A percentile compares a stretch with the other conserved stretches of the same genome.
phyloP scores from a whole-genome alignment of 2,329 filamentous ascomycete genomes.

The Bretziella fagacearum region DNA sequence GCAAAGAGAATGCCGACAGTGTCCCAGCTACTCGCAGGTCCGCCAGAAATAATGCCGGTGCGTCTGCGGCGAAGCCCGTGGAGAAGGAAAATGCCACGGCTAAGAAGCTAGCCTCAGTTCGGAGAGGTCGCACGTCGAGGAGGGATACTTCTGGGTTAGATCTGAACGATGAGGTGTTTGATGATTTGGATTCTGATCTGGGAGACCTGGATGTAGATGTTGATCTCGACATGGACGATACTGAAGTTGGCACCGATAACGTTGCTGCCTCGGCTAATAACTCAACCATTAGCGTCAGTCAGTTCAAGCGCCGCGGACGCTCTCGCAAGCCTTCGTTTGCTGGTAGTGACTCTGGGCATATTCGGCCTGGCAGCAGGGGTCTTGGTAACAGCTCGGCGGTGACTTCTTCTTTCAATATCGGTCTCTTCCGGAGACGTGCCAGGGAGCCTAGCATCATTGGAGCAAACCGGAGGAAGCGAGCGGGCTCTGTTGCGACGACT shows the following conservation, averaged over 20 bases:
- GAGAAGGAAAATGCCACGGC: not conserved
- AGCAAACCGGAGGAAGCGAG: conserved; percentile 28
- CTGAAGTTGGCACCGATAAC: not conserved
- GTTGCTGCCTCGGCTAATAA: conserved; percentile 24
- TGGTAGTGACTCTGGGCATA: conserved; percentile 33
- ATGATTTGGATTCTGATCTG: conserved; percentile 23
- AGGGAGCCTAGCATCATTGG: conserved; percentile 46
- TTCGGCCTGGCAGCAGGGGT: conserved; percentile 35
- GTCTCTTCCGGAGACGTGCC: conserved; percentile 37
- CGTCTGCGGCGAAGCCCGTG: not conserved
- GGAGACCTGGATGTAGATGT: conserved; percentile 23
- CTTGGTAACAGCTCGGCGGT: conserved; percentile 29
- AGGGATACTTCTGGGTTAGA: conserved; percentile 33
- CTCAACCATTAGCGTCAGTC: conserved; percentile 30
- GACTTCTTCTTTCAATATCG: conserved; percentile 37
- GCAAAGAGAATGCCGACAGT: conserved; percentile 10
- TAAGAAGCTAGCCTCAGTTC: not conserved
- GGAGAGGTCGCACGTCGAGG: conserved; percentile 14
- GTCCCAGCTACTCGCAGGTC: not conserved
- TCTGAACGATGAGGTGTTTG: conserved; percentile 32
- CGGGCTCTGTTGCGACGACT: conserved; percentile 13
- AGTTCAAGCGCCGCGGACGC: conserved; percentile 29
- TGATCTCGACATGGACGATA: conserved; percentile 26
- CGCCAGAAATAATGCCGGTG: not conserved
- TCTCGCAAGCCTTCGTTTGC: conserved; percentile 34